A percentile compares a stretch with the other conserved stretches of the same genome.
phyloP scores from a whole-genome alignment of 805 yeast genomes.

The Danielia reshetovae region DNA sequence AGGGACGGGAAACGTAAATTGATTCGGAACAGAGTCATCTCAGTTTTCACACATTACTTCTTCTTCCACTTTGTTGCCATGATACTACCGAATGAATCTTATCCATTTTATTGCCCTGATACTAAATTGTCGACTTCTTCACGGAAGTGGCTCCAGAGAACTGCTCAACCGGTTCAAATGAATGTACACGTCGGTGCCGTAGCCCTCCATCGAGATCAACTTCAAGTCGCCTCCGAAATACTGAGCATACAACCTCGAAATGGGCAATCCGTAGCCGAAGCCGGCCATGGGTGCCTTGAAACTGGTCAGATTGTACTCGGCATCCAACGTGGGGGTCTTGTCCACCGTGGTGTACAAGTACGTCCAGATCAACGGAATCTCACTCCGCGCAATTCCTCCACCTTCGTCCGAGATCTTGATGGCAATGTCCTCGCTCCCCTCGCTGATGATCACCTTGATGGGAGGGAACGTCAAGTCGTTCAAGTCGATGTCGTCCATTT shows the following conservation, averaged over 20 bases:
- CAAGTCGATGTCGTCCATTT: conserved; percentile 37
- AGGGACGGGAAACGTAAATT: too few species aligned
- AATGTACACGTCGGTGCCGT: conserved; percentile 88
- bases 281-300: conserved; percentile 94
- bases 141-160: conserved; percentile 64
- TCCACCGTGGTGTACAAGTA: conserved; percentile 86
- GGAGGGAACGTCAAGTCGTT: conserved; percentile 76
- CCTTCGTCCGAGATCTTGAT: conserved; percentile 91
- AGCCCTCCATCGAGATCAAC: conserved; percentile 87
- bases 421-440: conserved; percentile 88
- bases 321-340: conserved; percentile 61
- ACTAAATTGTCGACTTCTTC: not conserved
- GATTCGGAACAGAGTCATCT: too few species aligned
- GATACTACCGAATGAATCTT: too few species aligned
- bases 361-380: conserved; percentile 84
- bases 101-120: too few species aligned
- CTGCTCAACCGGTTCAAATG: conserved; percentile 78
- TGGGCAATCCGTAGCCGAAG: conserved; percentile 86
- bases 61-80: too few species aligned
- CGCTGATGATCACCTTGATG: conserved; percentile 79
- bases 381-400: conserved; percentile 86
- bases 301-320: conserved; percentile 54
- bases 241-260: conserved; percentile 79
- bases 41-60: too few species aligned
- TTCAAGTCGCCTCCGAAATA: conserved; percentile 90